These are phyloP conservation scores for Paecilomyces sp. DNA, from an alignment of 2,329 filamentous ascomycete species.

Conservation along the genomic window DNA sequence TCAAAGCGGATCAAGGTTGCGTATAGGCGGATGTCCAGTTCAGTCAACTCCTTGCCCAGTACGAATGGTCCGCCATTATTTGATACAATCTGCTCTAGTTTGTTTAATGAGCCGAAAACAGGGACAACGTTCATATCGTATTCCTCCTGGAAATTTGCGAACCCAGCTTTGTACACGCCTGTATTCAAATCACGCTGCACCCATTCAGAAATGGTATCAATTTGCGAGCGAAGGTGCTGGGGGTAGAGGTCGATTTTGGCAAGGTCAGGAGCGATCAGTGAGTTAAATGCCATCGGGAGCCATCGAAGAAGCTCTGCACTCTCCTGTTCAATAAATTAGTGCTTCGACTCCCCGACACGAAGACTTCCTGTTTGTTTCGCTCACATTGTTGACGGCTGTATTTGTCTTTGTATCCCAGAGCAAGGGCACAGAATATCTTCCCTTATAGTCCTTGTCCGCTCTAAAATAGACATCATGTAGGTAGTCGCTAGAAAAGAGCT, in stretches of 20 bases:
- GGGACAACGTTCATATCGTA: conserved; percentile 50
- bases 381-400: conserved; percentile 51
- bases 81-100: conserved; percentile 45
- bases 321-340: conserved; percentile 32
- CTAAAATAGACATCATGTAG: conserved; percentile 58
- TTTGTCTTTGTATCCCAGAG: conserved; percentile 55
- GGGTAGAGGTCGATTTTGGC: conserved; percentile 49
- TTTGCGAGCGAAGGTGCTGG: conserved; percentile 36
- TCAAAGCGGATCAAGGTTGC: conserved; percentile 56
- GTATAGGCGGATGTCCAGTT: conserved; percentile 53
- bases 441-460: conserved; percentile 53
- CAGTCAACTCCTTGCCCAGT: conserved; percentile 49
- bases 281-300: conserved; percentile 51
- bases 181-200: conserved; percentile 51
- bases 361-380: too few species aligned
- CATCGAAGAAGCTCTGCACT: conserved; percentile 52
- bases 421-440: conserved; percentile 54
- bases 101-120: conserved; percentile 55
- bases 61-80: conserved; percentile 49
- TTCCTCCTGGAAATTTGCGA: conserved; percentile 47
- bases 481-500: conserved; percentile 52
- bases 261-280: conserved; percentile 36
- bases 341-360: background rate
- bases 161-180: conserved; percentile 58
- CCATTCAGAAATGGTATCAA: conserved; percentile 49